Evolutionary conservation across 2,329 filamentous ascomycete genomes (phyloP).

Genomic region (Didymella exigua): DNA sequence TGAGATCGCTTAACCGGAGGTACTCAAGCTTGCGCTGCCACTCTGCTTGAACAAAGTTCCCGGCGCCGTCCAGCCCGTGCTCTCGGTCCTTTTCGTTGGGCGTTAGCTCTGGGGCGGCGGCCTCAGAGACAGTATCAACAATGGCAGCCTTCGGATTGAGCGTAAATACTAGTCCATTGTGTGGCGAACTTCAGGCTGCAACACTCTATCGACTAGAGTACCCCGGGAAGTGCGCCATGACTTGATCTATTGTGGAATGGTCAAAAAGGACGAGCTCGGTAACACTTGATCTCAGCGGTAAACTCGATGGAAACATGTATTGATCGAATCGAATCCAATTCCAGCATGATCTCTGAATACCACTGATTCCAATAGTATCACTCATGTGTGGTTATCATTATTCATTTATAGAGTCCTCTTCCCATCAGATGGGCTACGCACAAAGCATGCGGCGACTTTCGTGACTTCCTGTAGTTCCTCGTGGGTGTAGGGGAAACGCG

Average conservation of each 20-base stretch:
- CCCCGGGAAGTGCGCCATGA: constrained; percentile 23
- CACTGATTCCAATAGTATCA: constrained; percentile 3
- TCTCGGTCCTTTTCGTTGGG: neutral
- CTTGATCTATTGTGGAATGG: neutral
- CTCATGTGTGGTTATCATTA: neutral
- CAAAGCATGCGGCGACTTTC: constrained; percentile 20
- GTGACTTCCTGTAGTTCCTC: constrained; percentile 24
- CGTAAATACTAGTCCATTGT: neutral
- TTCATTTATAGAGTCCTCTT: neutral
- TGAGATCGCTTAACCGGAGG: neutral
- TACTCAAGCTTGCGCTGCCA: neutral
- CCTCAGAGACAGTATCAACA: too few relatives aligned
- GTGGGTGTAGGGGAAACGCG: constrained; percentile 17
- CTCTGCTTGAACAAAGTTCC: neutral
- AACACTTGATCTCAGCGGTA: neutral
- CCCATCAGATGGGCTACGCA: constrained; percentile 11
- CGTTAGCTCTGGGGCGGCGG: neutral
- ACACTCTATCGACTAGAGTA: constrained; percentile 23
- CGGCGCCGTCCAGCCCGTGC: neutral
- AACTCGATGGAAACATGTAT: neutral
- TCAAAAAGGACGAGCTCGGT: neutral
- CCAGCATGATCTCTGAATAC: neutral
- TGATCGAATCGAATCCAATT: neutral
- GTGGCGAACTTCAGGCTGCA: constrained; percentile 29
- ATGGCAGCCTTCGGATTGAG: neutral